phyloP scores from a whole-genome alignment of 2,329 filamentous ascomycete genomes.

The Tolypocladium amazonense region DNA sequence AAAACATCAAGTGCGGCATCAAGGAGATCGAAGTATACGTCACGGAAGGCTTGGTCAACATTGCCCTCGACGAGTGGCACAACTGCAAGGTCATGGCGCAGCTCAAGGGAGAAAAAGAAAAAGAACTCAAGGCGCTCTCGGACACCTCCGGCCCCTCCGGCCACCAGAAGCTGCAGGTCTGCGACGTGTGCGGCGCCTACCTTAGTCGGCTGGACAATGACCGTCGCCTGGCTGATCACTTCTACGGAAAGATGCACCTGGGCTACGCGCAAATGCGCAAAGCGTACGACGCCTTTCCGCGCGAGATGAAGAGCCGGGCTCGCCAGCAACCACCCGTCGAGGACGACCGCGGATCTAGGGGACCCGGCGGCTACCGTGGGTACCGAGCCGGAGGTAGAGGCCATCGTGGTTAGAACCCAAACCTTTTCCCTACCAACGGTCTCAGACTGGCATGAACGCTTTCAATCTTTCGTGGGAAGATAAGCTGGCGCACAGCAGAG shows the following conservation, averaged over 20 bases:
- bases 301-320: slow-evolving; percentile 68
- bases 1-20: slow-evolving; percentile 71
- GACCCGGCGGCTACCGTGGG: slow-evolving; percentile 43
- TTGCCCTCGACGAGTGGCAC: slow-evolving; percentile 80
- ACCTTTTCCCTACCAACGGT: background rate
- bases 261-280: slow-evolving; percentile 98
- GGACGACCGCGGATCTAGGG: slow-evolving; percentile 35
- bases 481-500: background rate
- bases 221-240: slow-evolving; percentile 85
- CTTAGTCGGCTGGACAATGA: slow-evolving; percentile 90
- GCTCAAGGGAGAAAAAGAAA: slow-evolving; percentile 72
- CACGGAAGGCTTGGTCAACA: slow-evolving; percentile 48
- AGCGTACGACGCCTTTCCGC: slow-evolving; percentile 76
- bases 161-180: slow-evolving; percentile 96
- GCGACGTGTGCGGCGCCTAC: slow-evolving; percentile 96
- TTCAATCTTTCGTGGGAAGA: background rate
- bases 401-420: slow-evolving; percentile 24
- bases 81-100: slow-evolving; percentile 71
- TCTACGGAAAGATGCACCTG: slow-evolving; percentile 98
- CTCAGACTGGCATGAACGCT: background rate
- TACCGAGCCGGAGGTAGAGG: slow-evolving; percentile 36
- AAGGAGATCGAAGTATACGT: slow-evolving; percentile 52
- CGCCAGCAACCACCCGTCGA: slow-evolving; percentile 41
- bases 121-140: slow-evolving; percentile 78
- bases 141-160: slow-evolving; percentile 89